These are phyloP conservation scores for Sclerospora graminicola DNA, from an alignment of 352 stramenopile genomes.

Conservation along the genomic window DNA sequence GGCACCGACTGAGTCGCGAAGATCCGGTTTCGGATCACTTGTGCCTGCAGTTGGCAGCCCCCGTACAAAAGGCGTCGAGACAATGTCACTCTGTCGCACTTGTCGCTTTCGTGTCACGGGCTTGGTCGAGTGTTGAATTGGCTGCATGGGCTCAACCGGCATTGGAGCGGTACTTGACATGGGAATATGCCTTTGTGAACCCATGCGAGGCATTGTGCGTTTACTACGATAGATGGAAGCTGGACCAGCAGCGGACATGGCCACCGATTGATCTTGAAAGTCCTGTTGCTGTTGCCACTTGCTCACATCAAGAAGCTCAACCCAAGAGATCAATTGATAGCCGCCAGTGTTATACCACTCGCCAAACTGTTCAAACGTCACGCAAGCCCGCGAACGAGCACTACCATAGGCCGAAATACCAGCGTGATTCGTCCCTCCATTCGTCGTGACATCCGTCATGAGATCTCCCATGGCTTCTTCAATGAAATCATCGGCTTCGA, in stretches of 20 bases:
- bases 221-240: constrained; percentile 21
- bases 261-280: constrained; percentile 39
- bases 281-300: constrained; percentile 83
- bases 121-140: constrained; percentile 43
- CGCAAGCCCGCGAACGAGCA: constrained; percentile 43
- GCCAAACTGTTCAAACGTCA: constrained; percentile 88
- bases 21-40: constrained; percentile 3
- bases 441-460: constrained; percentile 65
- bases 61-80: constrained; percentile 50
- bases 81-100: constrained; percentile 76
- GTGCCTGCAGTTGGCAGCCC: constrained; percentile 13
- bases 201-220: constrained; percentile 22
- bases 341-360: constrained; percentile 85
- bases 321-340: constrained; percentile 77
- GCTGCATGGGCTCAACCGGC: constrained; percentile 44
- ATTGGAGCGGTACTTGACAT: constrained; percentile 23
- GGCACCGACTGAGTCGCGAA: constrained; percentile 30
- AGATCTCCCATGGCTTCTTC: constrained; percentile 79
- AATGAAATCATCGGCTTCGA: constrained; percentile 79
- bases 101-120: constrained; percentile 53
- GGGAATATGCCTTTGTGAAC: constrained; percentile 41
- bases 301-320: constrained; percentile 69
- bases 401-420: constrained; percentile 53
- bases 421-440: constrained; percentile 27
- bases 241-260: constrained; percentile 17